A percentile compares a stretch with the other conserved stretches of the same genome.
Evolutionary conservation across 345 rosid species (phyloP).

Genomic region (Hibiscus tridactylites): DNA sequence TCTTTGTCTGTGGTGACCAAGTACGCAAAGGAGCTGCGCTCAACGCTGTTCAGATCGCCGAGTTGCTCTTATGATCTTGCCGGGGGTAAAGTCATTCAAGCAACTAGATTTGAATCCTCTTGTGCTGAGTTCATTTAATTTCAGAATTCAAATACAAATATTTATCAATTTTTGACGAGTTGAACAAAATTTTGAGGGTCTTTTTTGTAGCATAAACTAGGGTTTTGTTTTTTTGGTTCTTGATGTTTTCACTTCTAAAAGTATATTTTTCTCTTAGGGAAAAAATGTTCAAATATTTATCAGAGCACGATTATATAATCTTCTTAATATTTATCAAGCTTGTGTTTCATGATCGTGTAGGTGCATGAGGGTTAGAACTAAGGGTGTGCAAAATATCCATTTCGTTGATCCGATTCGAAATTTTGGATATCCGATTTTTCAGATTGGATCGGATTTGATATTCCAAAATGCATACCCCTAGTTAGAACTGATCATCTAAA

Average conservation of each 20-base stretch:
- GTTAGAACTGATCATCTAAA: no score
- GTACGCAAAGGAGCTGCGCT: constrained; percentile 97
- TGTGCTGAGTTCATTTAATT: not conserved
- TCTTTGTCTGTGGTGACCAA: constrained; percentile 95
- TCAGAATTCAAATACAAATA: not conserved
- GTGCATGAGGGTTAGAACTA: no score
- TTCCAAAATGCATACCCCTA: no score
- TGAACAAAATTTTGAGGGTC: not conserved
- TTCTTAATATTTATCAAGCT: no score
- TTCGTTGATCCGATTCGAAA: no score
- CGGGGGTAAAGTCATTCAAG: not conserved
- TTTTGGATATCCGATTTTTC: no score
- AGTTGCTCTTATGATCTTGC: constrained; percentile 52
- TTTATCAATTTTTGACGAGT: not conserved
- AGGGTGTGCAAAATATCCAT: no score
- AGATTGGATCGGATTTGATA: no score
- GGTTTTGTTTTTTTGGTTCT: not conserved
- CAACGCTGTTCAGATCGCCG: constrained; percentile 93
- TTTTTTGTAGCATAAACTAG: not conserved
- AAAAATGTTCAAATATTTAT: no score
- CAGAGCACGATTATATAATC: no score
- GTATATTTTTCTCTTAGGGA: no score
- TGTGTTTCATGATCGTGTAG: no score
- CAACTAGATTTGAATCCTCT: not conserved
- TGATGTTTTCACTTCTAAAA: not conserved